Evolutionary conservation across 495 filamentous ascomycete genomes (phyloP).

Genomic region (Penicillium atrosanguineum): DNA sequence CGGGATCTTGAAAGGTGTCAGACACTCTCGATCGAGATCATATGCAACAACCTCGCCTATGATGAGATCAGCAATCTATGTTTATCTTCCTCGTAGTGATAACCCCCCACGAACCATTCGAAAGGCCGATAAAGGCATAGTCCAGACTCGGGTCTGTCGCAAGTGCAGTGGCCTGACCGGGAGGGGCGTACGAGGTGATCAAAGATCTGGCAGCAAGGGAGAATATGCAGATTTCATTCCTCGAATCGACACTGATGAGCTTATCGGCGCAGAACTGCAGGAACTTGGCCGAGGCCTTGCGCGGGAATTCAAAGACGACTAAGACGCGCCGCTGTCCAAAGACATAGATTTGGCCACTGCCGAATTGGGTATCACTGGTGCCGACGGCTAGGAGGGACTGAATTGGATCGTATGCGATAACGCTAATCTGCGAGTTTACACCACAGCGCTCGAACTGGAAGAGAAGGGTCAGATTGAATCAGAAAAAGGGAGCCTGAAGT

Average conservation of each 20-base stretch:
- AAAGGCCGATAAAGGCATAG: conserved; percentile 78
- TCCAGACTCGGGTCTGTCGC: conserved; percentile 84
- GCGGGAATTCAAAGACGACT: conserved; percentile 61
- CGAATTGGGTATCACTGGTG: conserved; percentile 76
- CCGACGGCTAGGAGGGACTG: conserved; percentile 94
- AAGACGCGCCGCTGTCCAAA: conserved; percentile 82
- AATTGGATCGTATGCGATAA: conserved; percentile 84
- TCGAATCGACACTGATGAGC: conserved; percentile 76
- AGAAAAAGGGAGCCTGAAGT: conserved; percentile 27
- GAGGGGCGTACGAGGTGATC: conserved; percentile 64
- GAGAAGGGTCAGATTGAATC: conserved; percentile 13
- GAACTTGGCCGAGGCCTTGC: conserved; percentile 64
- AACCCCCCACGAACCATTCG: conserved; percentile 52
- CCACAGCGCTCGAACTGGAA: conserved; percentile 73
- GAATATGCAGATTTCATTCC: conserved; percentile 79
- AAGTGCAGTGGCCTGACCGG: conserved; percentile 67
- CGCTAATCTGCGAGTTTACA: conserved; percentile 80
- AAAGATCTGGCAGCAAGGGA: conserved; percentile 63
- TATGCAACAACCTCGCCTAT: conserved; percentile 79
- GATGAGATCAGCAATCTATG: conserved; percentile 8
- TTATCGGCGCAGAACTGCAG: conserved; percentile 78
- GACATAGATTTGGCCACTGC: conserved; percentile 80
- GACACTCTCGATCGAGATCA: conserved; percentile 76
- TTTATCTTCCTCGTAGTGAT: background rate
- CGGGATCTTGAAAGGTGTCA: conserved; percentile 74